Base-by-base conservation (phyloP, 2,329 filamentous ascomycete genomes). In the Nothophaeocryptopus gaeumannii region DNA sequence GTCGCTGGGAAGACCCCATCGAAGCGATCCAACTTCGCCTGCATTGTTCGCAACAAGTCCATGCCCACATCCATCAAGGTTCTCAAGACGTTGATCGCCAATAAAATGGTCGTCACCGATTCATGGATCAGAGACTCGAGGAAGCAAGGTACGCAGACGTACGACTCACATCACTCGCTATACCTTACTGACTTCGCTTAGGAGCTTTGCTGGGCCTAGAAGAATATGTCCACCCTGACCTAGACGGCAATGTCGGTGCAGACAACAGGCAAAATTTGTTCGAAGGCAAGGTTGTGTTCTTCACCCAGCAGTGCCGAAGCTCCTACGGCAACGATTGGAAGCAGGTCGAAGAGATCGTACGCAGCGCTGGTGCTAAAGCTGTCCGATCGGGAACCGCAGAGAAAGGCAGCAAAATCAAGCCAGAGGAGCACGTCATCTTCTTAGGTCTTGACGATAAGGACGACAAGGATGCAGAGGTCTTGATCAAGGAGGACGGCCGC, bases 251-350 rank as follows among this genome's bases (percentile, higher is more conserved):
- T 1, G 53, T 73, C 8, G 66, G 64, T 20, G 51, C 55, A 5
- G 56, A 66, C 32, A 9, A 36, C 3, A 65, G 72, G 2, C 64
- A 68, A 37, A 73, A 74, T 47, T 72, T 79, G 0, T 80, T 82
- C 60, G 50, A 67, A 1, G 73, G 73, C 51, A 75, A 73, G 55
- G 72, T 68, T 5, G 65, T 80, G 20, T 79, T 76, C 58, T 72
- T 78, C 61, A 78, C 76, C 0, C 67, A 67, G 66, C 35, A 40
- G 15, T 47, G 45, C 5, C 67, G 66, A 33, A 61, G 59, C 14
- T 58, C 62, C n/a, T 66, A 68, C n/a, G 63, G 60, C 5, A 66
- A 68, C 2, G 62, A 61, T 2, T 75, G 72, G 53, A 47, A 56
- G 1, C 69, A 72, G n/a, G 65, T 77, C 5, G 62, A 69, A 31